Base-by-base conservation (phyloP, 23 red algal species). In the Gracilaria caudata region DNA sequence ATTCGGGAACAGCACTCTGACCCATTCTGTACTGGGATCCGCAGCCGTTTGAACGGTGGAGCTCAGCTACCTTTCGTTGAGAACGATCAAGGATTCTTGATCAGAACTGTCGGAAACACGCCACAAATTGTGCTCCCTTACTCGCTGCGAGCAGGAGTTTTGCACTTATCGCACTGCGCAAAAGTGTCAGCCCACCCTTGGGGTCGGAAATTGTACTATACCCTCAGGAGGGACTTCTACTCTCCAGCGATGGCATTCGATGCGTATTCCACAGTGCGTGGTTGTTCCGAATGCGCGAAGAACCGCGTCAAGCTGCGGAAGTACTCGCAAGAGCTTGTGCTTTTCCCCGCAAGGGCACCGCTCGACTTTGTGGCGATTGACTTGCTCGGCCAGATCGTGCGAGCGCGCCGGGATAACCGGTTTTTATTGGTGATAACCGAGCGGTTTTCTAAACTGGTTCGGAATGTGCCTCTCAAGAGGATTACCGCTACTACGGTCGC, bases 191-290 rank as follows among this genome's bases (percentile, higher is more conserved):
- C 0, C 16, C 77, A 80, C 2, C 28, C 77, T 20, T 45, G 77
- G 41, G 77, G 51, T 7, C 19, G 34, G 23, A 39, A 60, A 17
- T 40, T 58, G 24, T 80, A 80, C 38, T 0, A 30, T 10, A 56
- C 33, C 56, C 56, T 61, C 17, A n/a, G 77, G 20, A 0, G 77
- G 33, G 51, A 80, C 51, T 80, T 54, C 34, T 80, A 80, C 34
- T 80, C 47, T 14, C 51, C 77, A 12, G 77, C 77, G 0, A 80
- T 80, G 77, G 77, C 77, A 49, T 19, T 80, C 0, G 51, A 80
- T 60, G 6, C 21, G 7, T 80, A 80, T 1, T 30, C 53, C 0
- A 82, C 51, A 7, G 78, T 45, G 20, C 56, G 10, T 0, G 21
- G 10, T 11, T 65, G 49, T 37, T 36, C 34, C 1, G 7, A 59